Conservation (phyloP, 2,329 filamentous ascomycete species). For the Aspergillus eucalypticola region DNA sequence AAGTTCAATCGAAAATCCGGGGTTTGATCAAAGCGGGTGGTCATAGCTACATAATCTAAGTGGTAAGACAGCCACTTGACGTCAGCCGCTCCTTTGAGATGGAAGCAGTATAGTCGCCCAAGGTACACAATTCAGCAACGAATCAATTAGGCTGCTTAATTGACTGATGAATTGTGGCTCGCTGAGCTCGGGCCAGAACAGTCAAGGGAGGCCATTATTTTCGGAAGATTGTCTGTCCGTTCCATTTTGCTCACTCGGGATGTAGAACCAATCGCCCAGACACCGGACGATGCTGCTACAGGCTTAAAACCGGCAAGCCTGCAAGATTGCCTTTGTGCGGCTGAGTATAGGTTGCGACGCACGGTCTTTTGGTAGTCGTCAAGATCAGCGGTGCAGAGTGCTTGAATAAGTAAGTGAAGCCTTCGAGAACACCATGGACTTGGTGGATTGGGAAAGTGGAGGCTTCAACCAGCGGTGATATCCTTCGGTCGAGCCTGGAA, state of each 20-base stretch:
- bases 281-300: background rate
- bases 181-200: background rate
- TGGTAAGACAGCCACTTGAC: slow-evolving; percentile 7
- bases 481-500: background rate
- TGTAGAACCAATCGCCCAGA: background rate
- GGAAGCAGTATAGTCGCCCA: background rate
- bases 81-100: background rate
- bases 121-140: background rate
- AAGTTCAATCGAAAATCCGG: slow-evolving; percentile 11
- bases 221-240: background rate
- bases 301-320: background rate
- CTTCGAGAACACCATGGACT: background rate
- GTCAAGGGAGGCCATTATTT: background rate
- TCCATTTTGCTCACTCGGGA: background rate
- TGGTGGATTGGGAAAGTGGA: background rate
- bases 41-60: background rate
- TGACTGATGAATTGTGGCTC: background rate
- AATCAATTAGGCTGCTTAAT: too few species aligned
- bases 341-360: background rate
- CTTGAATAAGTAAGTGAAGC: slow-evolving; percentile 3
- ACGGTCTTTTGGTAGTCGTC: background rate
- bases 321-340: slow-evolving; percentile 1
- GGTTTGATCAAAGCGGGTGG: slow-evolving; percentile 10
- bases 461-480: background rate
- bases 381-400: slow-evolving; percentile 1